Conservation (phyloP, 345 rosid species). For the Eutrema japonicum region DNA sequence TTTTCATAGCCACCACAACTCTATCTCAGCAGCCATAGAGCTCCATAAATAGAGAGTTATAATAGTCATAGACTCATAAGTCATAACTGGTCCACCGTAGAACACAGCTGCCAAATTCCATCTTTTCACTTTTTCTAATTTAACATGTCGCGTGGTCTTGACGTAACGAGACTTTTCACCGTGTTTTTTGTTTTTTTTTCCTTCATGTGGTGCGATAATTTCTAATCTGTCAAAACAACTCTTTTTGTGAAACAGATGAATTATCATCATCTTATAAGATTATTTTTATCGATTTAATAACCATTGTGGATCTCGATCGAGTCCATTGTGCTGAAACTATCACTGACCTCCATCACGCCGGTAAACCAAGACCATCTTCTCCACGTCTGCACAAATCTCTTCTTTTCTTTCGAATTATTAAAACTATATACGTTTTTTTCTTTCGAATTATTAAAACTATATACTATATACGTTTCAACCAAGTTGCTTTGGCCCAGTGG, state of each 20-base stretch:
- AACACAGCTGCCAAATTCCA: slow-evolving; percentile 1
- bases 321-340: not conserved
- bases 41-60: not conserved
- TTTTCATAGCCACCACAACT: not conserved
- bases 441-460: no score
- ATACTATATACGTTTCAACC: no score
- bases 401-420: no score
- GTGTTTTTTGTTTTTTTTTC: not conserved
- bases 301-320: no score
- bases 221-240: not conserved
- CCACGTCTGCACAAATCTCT: slow-evolving; percentile 58
- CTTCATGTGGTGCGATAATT: not conserved
- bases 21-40: not conserved
- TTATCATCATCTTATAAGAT: not conserved
- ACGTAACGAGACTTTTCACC: not conserved
- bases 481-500: no score
- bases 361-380: slow-evolving; percentile 63
- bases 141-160: not conserved
- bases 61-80: not conserved
- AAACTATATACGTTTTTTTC: no score
- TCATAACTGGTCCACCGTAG: not conserved
- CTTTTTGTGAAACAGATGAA: not conserved
- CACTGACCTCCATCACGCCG: slow-evolving; percentile 40
- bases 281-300: not conserved
- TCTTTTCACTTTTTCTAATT: not conserved